phyloP scores from a whole-genome alignment of 495 filamentous ascomycete species.

The Aspergillus biplanus region DNA sequence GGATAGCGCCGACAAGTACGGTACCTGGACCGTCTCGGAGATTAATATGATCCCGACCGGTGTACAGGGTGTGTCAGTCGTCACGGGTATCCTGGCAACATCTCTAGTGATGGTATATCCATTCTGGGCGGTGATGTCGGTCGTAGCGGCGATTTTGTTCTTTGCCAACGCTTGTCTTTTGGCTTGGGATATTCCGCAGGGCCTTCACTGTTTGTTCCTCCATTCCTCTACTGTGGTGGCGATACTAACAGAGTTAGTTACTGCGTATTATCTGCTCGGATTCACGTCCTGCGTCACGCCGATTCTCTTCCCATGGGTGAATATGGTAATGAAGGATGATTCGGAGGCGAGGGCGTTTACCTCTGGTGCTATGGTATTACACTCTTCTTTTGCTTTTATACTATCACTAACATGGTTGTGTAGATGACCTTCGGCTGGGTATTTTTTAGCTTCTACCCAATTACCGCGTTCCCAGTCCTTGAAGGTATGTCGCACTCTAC shows the following conservation, averaged over 20 bases:
- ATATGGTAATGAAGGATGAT: constrained; percentile 27
- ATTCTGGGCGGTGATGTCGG: constrained; percentile 26
- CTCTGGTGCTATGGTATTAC: constrained; percentile 23
- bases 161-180: constrained; percentile 27
- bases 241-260: constrained; percentile 11
- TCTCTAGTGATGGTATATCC: constrained; percentile 28
- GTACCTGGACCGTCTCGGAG: constrained; percentile 24
- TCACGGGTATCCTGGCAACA: constrained; percentile 23
- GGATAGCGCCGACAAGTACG: constrained; percentile 15
- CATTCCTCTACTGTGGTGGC: not conserved
- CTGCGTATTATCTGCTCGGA: constrained; percentile 27
- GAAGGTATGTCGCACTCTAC: constrained; percentile 11
- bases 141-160: constrained; percentile 21
- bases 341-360: constrained; percentile 25
- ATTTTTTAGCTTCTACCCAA: constrained; percentile 27
- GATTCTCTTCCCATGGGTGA: constrained; percentile 26
- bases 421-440: constrained; percentile 27
- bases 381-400: too few relatives aligned
- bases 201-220: constrained; percentile 21
- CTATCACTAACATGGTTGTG: too few relatives aligned
- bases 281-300: constrained; percentile 27
- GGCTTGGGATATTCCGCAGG: constrained; percentile 26
- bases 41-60: constrained; percentile 31
- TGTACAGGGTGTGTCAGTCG: constrained; percentile 24
- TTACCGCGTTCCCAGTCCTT: constrained; percentile 24